Conservation (phyloP, 306 rosid species). For the Aeschynomene evenia region DNA sequence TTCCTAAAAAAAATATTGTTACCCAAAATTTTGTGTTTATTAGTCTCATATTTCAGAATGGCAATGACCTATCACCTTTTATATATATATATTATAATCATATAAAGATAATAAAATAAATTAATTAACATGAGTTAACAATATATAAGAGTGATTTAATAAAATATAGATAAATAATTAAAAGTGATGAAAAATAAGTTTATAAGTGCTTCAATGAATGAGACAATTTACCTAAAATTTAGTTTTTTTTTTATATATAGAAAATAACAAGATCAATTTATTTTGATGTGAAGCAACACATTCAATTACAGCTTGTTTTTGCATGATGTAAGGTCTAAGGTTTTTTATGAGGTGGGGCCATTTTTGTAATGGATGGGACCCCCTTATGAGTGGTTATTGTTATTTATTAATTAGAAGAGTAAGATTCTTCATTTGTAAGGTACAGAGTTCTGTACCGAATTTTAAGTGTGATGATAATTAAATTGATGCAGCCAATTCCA, state of each 20-base stretch:
- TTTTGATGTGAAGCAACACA: not conserved
- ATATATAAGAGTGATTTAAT: too few species aligned
- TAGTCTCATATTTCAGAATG: not conserved
- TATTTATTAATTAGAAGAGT: slow-evolving; percentile 26
- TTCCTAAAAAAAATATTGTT: not conserved
- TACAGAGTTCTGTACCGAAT: slow-evolving; percentile 26
- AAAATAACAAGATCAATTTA: too few species aligned
- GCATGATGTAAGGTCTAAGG: not conserved
- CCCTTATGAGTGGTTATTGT: slow-evolving; percentile 18
- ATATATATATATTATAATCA: too few species aligned
- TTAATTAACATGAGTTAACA: too few species aligned
- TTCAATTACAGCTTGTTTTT: not conserved
- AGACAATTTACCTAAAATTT: too few species aligned
- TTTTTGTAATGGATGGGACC: slow-evolving; percentile 15
- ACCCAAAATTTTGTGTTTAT: too few species aligned
- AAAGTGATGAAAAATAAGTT: too few species aligned
- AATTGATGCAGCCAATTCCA: slow-evolving; percentile 29
- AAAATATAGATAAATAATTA: too few species aligned
- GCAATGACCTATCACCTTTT: not conserved
- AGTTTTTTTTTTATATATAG: not conserved
- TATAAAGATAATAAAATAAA: too few species aligned
- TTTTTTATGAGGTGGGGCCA: not conserved
- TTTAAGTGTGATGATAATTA: not conserved
- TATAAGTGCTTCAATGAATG: too few species aligned
- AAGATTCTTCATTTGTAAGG: slow-evolving; percentile 24